phyloP scores from a whole-genome alignment of 805 yeast species.

The Vanderwaltozyma verrucispora region DNA sequence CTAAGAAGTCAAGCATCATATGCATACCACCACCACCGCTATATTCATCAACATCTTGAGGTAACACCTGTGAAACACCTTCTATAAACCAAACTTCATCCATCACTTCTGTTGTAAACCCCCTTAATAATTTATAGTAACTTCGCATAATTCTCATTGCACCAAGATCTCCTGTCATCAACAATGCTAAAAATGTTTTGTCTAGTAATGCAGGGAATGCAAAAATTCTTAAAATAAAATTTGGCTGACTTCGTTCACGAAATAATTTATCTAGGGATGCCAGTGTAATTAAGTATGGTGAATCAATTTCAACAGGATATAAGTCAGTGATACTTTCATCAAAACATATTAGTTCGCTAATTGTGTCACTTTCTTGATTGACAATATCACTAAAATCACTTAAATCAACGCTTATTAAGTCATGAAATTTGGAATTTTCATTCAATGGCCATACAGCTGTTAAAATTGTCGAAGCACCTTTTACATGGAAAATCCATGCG shows the following conservation, averaged over 20 bases:
- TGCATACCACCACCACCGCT: constrained; percentile 90
- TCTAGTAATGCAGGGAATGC: constrained; percentile 91
- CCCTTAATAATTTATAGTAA: constrained; percentile 70
- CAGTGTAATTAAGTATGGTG: constrained; percentile 80
- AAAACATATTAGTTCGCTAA: constrained; percentile 64
- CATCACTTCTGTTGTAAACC: constrained; percentile 77
- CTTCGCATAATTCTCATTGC: constrained; percentile 89
- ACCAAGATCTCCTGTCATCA: constrained; percentile 74
- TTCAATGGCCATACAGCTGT: constrained; percentile 94
- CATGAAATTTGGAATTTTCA: constrained; percentile 52
- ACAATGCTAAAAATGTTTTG: constrained; percentile 60
- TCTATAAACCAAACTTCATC: constrained; percentile 90
- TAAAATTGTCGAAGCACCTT: constrained; percentile 91
- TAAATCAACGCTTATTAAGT: constrained; percentile 73
- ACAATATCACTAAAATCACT: constrained; percentile 72
- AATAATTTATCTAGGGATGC: constrained; percentile 79
- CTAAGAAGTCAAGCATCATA: constrained; percentile 81
- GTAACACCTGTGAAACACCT: constrained; percentile 80
- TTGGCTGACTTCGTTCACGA: constrained; percentile 72
- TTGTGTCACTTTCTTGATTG: constrained; percentile 21
- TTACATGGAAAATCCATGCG: constrained; percentile 95
- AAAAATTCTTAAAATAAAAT: constrained; percentile 76
- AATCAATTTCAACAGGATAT: constrained; percentile 72
- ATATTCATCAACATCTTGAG: constrained; percentile 85
- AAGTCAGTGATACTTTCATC: constrained; percentile 77